Evolutionary conservation across 208 protist genomes (phyloP), one percentile per base, ranked within the genome.

Genomic region (Crithidia sp.): DNA sequence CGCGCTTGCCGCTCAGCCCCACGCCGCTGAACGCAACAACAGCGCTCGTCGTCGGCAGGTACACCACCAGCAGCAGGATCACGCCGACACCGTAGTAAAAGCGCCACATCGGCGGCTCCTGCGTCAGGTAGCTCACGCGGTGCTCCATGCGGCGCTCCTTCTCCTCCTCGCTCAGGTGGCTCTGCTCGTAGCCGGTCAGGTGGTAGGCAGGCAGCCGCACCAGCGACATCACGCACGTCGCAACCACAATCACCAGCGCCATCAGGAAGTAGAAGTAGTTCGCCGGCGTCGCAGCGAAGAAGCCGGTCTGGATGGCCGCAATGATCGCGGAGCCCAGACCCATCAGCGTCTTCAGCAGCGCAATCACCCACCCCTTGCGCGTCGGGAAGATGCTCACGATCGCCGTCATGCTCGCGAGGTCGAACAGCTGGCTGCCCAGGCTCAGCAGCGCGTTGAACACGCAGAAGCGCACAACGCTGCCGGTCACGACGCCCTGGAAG

Each of bases 251-350:
- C 5, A 68, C 70, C 7, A 87, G 39, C 12, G 53, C 60, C 16
- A 85, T 67, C 55, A 93, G 61, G 62, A 93, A 91, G 75, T 81
- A 91, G 65, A 91, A 91, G 71, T 85, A 88, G 64, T 73, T 47
- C 7, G 53, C 56, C 5, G 70, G 59, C 7, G 57, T 67, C 17
- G 28, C 28, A 28, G 14, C 3, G 63, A 93, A 93, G 76, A 90
- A 92, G n/a, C 76, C 89, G 14, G 82, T 63, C 45, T 83, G 62
- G 53, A 91, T 79, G 7, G 78, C 76, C 6, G 75, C 89, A 17
- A 90, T 37, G 65, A 94, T 82, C 16, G 86, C 85, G 17, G 76
- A 83, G 49, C 86, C 89, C 17, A 94, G 83, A 9, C 89, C 89
- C 57, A 79, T 84, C 64, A 90, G 62, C n/a, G 84, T 88, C 74